A percentile compares a stretch with the other conserved stretches of the same genome.
These are phyloP conservation scores for Capniomyces stellatus DNA, from an alignment of 371 early-diverging fungal species.

Conservation along the genomic window DNA sequence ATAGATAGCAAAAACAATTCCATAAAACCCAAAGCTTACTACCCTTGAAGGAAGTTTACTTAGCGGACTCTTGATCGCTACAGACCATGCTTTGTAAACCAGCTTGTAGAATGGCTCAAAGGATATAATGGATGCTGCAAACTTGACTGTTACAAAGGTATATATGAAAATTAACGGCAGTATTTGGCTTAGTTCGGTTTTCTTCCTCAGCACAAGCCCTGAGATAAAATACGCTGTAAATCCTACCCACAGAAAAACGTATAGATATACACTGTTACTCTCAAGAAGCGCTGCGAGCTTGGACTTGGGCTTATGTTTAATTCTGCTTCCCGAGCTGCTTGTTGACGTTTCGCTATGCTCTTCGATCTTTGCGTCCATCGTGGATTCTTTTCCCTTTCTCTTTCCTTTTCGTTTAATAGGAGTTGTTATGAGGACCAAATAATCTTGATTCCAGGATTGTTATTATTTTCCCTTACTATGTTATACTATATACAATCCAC, in stretches of 20 bases:
- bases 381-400: no score
- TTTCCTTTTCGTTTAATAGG: no score
- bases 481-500: no score
- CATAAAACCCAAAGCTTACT: slow-evolving; percentile 16
- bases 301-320: no score
- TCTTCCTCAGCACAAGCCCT: slow-evolving; percentile 17
- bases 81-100: slow-evolving; percentile 8
- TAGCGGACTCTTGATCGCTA: slow-evolving; percentile 6
- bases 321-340: no score
- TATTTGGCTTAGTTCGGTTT: slow-evolving; percentile 25
- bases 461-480: no score
- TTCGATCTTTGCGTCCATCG: no score
- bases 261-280: slow-evolving; percentile 7
- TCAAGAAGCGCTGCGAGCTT: slow-evolving; percentile 1
- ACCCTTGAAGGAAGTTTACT: slow-evolving; percentile 9
- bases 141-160: slow-evolving; percentile 33
- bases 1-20: slow-evolving; percentile 32
- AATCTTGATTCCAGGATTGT: no score
- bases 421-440: no score
- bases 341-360: no score
- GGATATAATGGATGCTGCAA: slow-evolving; percentile 34
- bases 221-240: slow-evolving; percentile 36
- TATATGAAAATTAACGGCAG: slow-evolving; percentile 32
- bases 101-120: slow-evolving; percentile 26
- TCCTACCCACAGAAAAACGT: slow-evolving; percentile 26